Base-by-base conservation (phyloP, 2,329 filamentous ascomycete genomes). In the Cladosporium phlei region DNA sequence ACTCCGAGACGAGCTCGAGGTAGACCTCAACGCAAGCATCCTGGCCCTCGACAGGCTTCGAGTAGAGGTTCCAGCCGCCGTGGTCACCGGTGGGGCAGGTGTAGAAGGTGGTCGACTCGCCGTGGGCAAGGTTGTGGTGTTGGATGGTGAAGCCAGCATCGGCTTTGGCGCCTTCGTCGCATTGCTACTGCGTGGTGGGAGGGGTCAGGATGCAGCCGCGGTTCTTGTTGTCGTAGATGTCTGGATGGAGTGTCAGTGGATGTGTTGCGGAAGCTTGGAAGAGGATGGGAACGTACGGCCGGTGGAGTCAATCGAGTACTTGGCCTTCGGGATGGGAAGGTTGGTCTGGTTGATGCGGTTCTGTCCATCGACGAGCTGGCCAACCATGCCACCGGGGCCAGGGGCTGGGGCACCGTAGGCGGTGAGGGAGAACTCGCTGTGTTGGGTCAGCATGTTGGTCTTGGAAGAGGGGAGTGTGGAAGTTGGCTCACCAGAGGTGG, bases 191-290 rank as follows among this genome's bases (percentile, higher is more conserved):
- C 22, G 70, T 73, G 1, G 78, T 80, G 0, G 76, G 73, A 29
- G 73, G 70, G 52, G 81, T 84, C 58, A 83, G 67, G 63, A 82
- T 80, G 58, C 82, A 85, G 17, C 81, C 80, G 48, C 77, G 71
- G 37, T 75, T 75, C 38, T 70, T 69, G 40, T 66, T 61, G 59
- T 85, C 82, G 16, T 69, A 75, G 51, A 86, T 72, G 12, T 54
- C 59, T 59, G 47, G 12, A 14, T 20, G 11, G 19, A 24, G 12
- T 33, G 28, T 39, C 12, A 24, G 30, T 21, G 12, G 29, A 17
- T 25, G 24, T 25, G 6, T 6, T 35, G 29, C 19, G 1, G 19
- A 29, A 28, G 5, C 17, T 6, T 16, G 28, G 32, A n/a, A 24
- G 14, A 10, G 8, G 14, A 48, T 55, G 17, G n/a, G 16, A 29